These are phyloP conservation scores for Plasmodium gonderi DNA, from an alignment of 169 alveolate species.

Conservation along the genomic window DNA sequence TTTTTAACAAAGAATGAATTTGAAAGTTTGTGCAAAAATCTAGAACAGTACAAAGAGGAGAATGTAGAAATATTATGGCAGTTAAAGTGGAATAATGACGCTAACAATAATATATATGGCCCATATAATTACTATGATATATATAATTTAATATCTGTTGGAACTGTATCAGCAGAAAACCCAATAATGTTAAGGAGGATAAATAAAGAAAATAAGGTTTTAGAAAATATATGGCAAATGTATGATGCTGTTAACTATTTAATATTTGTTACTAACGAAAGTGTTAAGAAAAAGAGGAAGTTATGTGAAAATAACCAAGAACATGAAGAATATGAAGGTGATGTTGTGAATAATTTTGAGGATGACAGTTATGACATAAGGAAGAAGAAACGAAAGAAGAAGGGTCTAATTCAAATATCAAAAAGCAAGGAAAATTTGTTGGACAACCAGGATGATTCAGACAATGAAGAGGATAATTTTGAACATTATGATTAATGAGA, in stretches of 20 bases:
- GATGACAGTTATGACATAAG: constrained; percentile 48
- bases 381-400: constrained; percentile 53
- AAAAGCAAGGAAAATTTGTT: constrained; percentile 24
- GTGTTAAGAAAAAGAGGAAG: constrained; percentile 61
- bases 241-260: constrained; percentile 65
- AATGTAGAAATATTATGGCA: constrained; percentile 64
- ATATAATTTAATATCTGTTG: constrained; percentile 58
- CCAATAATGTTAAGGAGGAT: constrained; percentile 63
- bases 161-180: constrained; percentile 50
- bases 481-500: constrained; percentile 20
- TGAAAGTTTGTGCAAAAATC: constrained; percentile 47
- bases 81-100: constrained; percentile 47
- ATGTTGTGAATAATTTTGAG: not conserved
- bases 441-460: constrained; percentile 18
- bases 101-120: constrained; percentile 57
- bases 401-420: constrained; percentile 70
- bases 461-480: constrained; percentile 49
- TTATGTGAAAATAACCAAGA: constrained; percentile 13
- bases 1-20: constrained; percentile 67
- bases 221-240: constrained; percentile 73
- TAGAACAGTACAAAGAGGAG: constrained; percentile 59
- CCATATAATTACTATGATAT: constrained; percentile 70
- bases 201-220: constrained; percentile 50
- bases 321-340: constrained; percentile 5
- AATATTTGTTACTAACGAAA: constrained; percentile 68